Percentiles rank a stretch among this genome's conserved stretches.
phyloP scores from a whole-genome alignment of 768 basidiomycete species.

The Mycena olivaceomarginata region DNA sequence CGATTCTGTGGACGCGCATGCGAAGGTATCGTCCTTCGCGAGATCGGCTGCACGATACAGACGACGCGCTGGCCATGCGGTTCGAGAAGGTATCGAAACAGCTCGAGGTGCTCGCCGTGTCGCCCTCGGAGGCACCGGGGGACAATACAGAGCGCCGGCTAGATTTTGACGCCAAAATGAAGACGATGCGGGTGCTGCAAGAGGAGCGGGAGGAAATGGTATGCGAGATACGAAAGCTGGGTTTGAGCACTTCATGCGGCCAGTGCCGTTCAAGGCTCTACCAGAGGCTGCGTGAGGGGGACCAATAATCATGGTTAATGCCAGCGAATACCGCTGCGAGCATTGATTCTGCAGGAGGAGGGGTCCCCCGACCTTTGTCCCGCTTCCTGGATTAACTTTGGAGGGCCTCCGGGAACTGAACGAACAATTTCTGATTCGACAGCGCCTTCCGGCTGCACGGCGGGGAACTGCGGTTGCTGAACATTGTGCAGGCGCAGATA shows the following conservation, averaged over 20 bases:
- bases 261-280: conserved; percentile 49
- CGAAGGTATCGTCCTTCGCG: conserved; percentile 30
- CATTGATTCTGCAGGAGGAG: conserved; percentile 28
- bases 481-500: conserved; percentile 46
- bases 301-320: conserved; percentile 59
- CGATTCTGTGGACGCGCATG: conserved; percentile 47
- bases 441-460: conserved; percentile 40
- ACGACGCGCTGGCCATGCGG: conserved; percentile 5
- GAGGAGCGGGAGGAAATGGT: conserved; percentile 32
- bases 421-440: background rate
- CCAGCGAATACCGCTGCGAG: conserved; percentile 44
- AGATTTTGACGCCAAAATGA: too few species aligned
- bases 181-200: background rate
- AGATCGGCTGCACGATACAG: conserved; percentile 16
- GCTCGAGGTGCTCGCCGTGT: conserved; percentile 21
- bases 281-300: conserved; percentile 53
- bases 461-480: conserved; percentile 47
- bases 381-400: conserved; percentile 10
- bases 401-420: conserved; percentile 10
- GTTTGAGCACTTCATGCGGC: conserved; percentile 55
- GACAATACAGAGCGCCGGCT: background rate
- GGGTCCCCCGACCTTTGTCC: background rate
- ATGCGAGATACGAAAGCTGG: conserved; percentile 55
- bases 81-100: conserved; percentile 12
- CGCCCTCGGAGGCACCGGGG: background rate